phyloP scores from a whole-genome alignment of 2,329 filamentous ascomycete species.

The Knufia petricola region DNA sequence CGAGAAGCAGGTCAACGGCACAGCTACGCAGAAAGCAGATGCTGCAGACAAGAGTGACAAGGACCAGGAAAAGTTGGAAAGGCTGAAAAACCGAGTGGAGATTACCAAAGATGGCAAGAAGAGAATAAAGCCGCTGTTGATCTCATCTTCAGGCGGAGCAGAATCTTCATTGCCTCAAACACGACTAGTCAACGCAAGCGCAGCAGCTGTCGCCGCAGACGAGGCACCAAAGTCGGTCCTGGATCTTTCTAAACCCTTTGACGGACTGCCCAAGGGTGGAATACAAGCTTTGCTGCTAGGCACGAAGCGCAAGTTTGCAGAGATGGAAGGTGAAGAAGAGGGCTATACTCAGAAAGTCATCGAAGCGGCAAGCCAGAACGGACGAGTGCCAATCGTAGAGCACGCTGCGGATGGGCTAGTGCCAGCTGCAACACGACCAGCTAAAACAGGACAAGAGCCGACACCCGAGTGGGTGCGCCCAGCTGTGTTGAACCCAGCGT shows the following conservation, averaged over 20 bases:
- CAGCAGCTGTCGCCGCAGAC: conserved; percentile 32
- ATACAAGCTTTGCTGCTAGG: conserved; percentile 77
- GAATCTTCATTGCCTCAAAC: conserved; percentile 83
- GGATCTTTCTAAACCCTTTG: conserved; percentile 87
- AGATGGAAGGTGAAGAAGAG: conserved; percentile 67
- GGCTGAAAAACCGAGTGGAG: conserved; percentile 81
- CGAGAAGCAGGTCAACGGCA: conserved; percentile 7
- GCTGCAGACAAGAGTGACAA: conserved; percentile 39
- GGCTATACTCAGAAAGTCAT: conserved; percentile 50
- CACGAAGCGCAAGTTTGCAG: conserved; percentile 77
- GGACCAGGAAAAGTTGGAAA: conserved; percentile 51
- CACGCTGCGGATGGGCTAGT: conserved; percentile 72
- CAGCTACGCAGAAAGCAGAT: conserved; percentile 23
- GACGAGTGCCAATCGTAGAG: conserved; percentile 62
- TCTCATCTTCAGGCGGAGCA: conserved; percentile 78
- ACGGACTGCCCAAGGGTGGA: conserved; percentile 83
- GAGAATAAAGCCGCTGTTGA: conserved; percentile 79
- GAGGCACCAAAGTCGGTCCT: conserved; percentile 73
- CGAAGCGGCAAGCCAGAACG: conserved; percentile 50
- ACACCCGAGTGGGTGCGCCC: conserved; percentile 81
- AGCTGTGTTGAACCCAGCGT: conserved; percentile 71
- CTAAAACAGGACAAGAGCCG: conserved; percentile 51
- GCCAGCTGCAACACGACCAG: conserved; percentile 56
- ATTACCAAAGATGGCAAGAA: conserved; percentile 97
- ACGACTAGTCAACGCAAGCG: conserved; percentile 69